These are phyloP conservation scores for Pseudogymnoascus sp. DNA, from an alignment of 2,329 filamentous ascomycete species.

Conservation along the genomic window DNA sequence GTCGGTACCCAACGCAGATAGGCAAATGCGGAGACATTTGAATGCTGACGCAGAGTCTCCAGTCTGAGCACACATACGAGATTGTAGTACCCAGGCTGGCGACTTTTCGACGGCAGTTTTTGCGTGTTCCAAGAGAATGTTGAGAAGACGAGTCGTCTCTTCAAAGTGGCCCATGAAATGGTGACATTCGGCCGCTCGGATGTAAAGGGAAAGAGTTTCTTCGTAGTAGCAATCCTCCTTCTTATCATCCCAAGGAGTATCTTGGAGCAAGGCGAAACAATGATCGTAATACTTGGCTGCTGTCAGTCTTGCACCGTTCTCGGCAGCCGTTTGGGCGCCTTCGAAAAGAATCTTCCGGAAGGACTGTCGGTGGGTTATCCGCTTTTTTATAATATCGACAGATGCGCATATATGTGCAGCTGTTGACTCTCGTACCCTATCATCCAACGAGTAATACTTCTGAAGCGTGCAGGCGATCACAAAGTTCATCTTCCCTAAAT, in stretches of 20 bases:
- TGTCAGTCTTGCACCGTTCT: constrained; percentile 74
- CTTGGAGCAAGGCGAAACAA: constrained; percentile 70
- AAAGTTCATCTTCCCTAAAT: constrained; percentile 77
- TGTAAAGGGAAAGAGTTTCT: constrained; percentile 73
- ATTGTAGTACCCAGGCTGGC: constrained; percentile 74
- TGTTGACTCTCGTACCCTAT: constrained; percentile 58
- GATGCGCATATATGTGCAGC: constrained; percentile 76
- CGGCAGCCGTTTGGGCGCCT: constrained; percentile 67
- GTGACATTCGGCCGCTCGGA: constrained; percentile 73
- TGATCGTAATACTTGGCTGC: constrained; percentile 74
- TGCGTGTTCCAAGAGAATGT: constrained; percentile 61
- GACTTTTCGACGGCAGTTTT: constrained; percentile 70
- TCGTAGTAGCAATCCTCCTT: constrained; percentile 70
- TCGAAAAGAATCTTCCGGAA: constrained; percentile 67
- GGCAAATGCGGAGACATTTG: constrained; percentile 58
- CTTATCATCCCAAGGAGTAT: constrained; percentile 65
- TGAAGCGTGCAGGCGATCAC: constrained; percentile 75
- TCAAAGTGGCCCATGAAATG: constrained; percentile 67
- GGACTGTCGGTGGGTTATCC: constrained; percentile 49
- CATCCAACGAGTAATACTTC: constrained; percentile 56
- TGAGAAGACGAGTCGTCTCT: constrained; percentile 59
- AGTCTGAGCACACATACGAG: constrained; percentile 65
- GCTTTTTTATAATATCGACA: constrained; percentile 62
- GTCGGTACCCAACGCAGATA: constrained; percentile 59
- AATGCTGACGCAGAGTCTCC: constrained; percentile 66